Percentiles rank a stretch among this genome's conserved stretches.
Conservation (phyloP, 352 stramenopile genomes). For the Saprolegnia diclina region DNA sequence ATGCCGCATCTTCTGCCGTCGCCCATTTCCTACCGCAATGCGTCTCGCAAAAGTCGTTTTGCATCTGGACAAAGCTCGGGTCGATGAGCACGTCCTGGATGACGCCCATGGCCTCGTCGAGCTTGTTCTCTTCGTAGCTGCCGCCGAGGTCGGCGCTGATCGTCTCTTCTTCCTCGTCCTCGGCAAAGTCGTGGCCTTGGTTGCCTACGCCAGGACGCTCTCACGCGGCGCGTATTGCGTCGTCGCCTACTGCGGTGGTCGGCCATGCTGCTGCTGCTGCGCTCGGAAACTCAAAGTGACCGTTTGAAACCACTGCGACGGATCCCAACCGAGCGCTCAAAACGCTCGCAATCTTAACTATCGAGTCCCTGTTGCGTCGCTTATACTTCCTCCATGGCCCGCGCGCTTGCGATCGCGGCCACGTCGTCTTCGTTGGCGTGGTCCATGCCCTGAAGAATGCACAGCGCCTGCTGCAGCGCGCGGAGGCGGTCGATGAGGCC, state of each 20-base stretch:
- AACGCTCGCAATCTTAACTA: too few relatives aligned
- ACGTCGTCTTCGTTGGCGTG: neutral
- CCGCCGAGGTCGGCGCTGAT: slow-evolving; percentile 58
- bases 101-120: slow-evolving; percentile 76
- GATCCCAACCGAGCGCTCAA: too few relatives aligned
- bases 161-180: slow-evolving; percentile 45
- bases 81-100: slow-evolving; percentile 77
- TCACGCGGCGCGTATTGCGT: too few relatives aligned
- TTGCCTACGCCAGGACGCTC: too few relatives aligned
- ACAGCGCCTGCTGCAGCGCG: slow-evolving; percentile 68
- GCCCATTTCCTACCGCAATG: slow-evolving; percentile 51
- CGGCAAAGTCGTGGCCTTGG: slow-evolving; percentile 4
- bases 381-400: slow-evolving; percentile 24
- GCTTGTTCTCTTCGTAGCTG: slow-evolving; percentile 68
- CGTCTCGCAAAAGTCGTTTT: slow-evolving; percentile 69
- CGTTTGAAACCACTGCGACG: too few relatives aligned
- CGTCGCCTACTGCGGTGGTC: too few relatives aligned
- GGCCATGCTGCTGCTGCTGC: too few relatives aligned
- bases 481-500: slow-evolving; percentile 72
- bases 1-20: neutral
- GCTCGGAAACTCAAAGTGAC: too few relatives aligned
- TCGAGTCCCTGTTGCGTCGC: too few relatives aligned
- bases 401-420: neutral
- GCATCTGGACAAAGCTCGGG: slow-evolving; percentile 67
- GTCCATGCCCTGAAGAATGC: slow-evolving; percentile 50